Conservation (phyloP, 2,329 filamentous ascomycete genomes). For the Colletotrichum endophyticum region DNA sequence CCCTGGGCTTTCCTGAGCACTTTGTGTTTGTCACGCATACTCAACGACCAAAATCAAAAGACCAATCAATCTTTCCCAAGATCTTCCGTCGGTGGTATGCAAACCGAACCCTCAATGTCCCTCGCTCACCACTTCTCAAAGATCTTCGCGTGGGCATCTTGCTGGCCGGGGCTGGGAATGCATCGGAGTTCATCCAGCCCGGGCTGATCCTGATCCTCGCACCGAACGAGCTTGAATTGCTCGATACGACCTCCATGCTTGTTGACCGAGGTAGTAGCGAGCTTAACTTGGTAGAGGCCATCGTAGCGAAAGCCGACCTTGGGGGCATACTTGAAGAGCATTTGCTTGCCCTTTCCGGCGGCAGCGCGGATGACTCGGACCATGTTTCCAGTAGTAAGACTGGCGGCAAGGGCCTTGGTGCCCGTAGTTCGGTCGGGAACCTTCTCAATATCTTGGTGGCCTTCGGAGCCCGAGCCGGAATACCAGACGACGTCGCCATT, state of each 20-base stretch:
- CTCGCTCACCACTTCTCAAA: conserved; percentile 19
- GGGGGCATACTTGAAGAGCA: conserved; percentile 19
- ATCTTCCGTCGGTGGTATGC: neutral
- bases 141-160: conserved; percentile 16
- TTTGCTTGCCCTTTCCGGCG: neutral
- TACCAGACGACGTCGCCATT: conserved; percentile 26
- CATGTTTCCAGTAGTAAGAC: neutral
- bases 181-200: neutral
- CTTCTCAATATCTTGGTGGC: conserved; percentile 12
- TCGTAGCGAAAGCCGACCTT: conserved; percentile 38
- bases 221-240: conserved; percentile 13
- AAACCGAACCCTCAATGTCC: neutral
- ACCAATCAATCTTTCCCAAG: neutral
- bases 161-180: conserved; percentile 8
- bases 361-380: conserved; percentile 34
- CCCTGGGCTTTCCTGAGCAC: neutral
- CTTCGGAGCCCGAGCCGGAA: conserved; percentile 27
- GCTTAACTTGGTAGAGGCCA: conserved; percentile 34
- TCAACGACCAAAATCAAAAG: neutral
- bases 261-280: conserved; percentile 1
- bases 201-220: conserved; percentile 3
- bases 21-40: neutral
- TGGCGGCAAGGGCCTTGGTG: conserved; percentile 15
- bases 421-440: neutral
- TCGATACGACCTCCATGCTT: conserved; percentile 22